A percentile compares a stretch with the other conserved stretches of the same genome.
phyloP scores from a whole-genome alignment of 1,139 yeast genomes.

The Taphrina flavorubra region DNA sequence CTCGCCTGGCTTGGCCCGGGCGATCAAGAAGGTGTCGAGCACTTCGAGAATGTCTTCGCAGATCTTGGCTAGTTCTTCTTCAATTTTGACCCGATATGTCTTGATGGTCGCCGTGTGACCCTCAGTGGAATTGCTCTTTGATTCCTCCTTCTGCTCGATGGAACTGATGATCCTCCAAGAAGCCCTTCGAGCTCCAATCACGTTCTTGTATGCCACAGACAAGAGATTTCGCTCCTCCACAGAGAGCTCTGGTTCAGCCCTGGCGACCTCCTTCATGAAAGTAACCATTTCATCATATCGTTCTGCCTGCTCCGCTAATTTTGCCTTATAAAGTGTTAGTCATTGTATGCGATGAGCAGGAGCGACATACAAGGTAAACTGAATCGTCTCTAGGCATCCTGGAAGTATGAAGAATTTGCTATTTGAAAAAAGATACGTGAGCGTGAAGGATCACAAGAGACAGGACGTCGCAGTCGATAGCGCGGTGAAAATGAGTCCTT shows the following conservation, averaged over 20 bases:
- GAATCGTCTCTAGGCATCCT: constrained; percentile 28
- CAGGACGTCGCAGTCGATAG: too few relatives aligned
- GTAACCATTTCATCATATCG: constrained; percentile 87
- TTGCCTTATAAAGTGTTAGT: constrained; percentile 58
- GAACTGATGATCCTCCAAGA: constrained; percentile 99
- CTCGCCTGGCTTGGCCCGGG: constrained; percentile 96
- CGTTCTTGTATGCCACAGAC: constrained; percentile 97
- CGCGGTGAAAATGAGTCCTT: too few relatives aligned
- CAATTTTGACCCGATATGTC: constrained; percentile 94
- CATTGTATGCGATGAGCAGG: neutral
- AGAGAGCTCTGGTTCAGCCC: constrained; percentile 91
- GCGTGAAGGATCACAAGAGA: too few relatives aligned
- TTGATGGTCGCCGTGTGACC: constrained; percentile 85
- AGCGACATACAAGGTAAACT: constrained; percentile 16
- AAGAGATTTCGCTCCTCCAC: constrained; percentile 98
- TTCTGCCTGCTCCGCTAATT: constrained; percentile 99
- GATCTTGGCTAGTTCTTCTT: constrained; percentile 88
- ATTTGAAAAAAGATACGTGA: too few relatives aligned
- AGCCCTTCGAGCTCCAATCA: constrained; percentile 99
- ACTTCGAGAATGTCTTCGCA: constrained; percentile 93
- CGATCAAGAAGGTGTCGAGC: constrained; percentile 85
- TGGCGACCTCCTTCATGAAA: constrained; percentile 96
- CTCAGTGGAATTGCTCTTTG: constrained; percentile 57
- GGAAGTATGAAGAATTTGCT: neutral
- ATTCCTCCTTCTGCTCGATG: constrained; percentile 98